Percentiles rank a stretch among this genome's conserved stretches.
Evolutionary conservation across 345 rosid species (phyloP).

Genomic region (Syzygium aqueum): DNA sequence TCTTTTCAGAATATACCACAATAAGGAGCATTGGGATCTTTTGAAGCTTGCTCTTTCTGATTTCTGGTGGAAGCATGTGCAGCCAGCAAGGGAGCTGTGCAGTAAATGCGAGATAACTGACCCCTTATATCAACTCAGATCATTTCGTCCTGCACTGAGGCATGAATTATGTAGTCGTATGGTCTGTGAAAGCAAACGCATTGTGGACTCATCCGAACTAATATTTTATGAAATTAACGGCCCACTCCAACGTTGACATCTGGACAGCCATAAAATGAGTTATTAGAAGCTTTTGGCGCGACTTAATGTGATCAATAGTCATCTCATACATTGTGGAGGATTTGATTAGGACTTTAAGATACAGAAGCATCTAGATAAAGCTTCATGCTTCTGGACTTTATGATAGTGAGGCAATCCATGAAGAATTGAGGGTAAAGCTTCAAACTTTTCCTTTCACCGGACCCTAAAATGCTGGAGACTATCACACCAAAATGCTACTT

Average conservation of each 20-base stretch:
- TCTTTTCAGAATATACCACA: slow-evolving; percentile 43
- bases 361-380: not conserved
- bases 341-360: not conserved
- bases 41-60: slow-evolving; percentile 55
- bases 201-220: slow-evolving; percentile 29
- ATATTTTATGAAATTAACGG: slow-evolving; percentile 39
- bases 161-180: slow-evolving; percentile 39
- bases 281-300: not conserved
- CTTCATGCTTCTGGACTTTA: not conserved
- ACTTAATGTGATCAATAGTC: not conserved
- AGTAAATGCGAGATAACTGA: slow-evolving; percentile 18
- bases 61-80: slow-evolving; percentile 77
- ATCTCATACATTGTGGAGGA: not conserved
- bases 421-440: not conserved
- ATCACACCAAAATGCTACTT: not conserved
- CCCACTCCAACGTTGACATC: slow-evolving; percentile 9
- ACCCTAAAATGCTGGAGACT: not conserved
- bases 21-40: slow-evolving; percentile 46
- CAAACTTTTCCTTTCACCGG: not conserved
- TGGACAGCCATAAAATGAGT: not conserved
- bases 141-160: slow-evolving; percentile 35
- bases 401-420: not conserved
- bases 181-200: slow-evolving; percentile 30
- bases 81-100: slow-evolving; percentile 53
- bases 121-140: slow-evolving; percentile 30